Base-by-base conservation (phyloP, 805 yeast genomes). In the Yarrowia sp. region DNA sequence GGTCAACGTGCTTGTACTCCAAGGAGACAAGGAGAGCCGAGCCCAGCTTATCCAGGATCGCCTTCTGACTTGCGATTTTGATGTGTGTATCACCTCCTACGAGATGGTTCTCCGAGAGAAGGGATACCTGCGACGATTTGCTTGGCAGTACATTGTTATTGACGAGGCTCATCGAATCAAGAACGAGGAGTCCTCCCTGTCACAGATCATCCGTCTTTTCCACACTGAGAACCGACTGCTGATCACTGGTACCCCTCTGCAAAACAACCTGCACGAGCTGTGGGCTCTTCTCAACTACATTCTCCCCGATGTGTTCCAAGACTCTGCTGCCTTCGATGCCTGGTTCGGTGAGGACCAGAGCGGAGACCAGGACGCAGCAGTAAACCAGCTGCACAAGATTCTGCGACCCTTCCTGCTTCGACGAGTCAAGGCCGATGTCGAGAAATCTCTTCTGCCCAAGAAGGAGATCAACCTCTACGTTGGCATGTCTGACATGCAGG, bases 111-210 rank as follows among this genome's bases (percentile, higher is more conserved):
- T 93, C 44, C 83, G 96, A 65, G 99, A 93, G 73, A 93, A 93
- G 74, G 73, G 90, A 10, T 82, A 83, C 32, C 79, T 95, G 69
- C 89, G 89, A 70, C 90, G 88, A 72, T 76, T 93, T 64, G 87
- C 88, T 62, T 93, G 98, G 98, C 92, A 93, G 75, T 93, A 93
- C 74, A 86, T 93, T 62, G 83, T 95, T 30, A 92, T 93, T 43
- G 99, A 93, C 76, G 98, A 92, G 75, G 98, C 98, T 1, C 99
- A 93, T 75, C 83, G 98, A 73, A 93, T 93, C 72, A 93, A 93
- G 73, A 95, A 95, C 73, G 98, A 95, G 74, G 96, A 91, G 72
- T 86, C 93, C 67, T 86, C 95, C 26, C 79, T 93, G 52, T 90
- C 97, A 0, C 97, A 91, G 73, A 92, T 95, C 70, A 92, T 95